phyloP scores from a whole-genome alignment of 768 basidiomycete species.

The Tubosaeta sp. region DNA sequence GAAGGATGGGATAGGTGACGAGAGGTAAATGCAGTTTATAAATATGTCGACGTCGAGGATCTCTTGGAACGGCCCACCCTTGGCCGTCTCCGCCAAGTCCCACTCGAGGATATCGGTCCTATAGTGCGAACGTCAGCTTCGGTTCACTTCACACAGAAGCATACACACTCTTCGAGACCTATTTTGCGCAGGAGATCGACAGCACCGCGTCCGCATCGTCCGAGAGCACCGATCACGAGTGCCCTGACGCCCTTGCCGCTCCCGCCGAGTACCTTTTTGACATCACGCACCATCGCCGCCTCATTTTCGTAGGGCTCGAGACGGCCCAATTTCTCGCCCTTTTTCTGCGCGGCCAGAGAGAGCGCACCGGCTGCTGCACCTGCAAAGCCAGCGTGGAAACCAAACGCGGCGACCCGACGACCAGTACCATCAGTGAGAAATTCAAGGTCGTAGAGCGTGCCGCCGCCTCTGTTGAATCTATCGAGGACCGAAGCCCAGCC shows the following conservation, averaged over 20 bases:
- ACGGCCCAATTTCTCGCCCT: slow-evolving; percentile 56
- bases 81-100: slow-evolving; percentile 96
- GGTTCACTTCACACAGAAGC: neutral
- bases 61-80: slow-evolving; percentile 94
- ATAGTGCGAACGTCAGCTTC: slow-evolving; percentile 6
- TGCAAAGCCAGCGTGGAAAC: slow-evolving; percentile 98
- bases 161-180: slow-evolving; percentile 84
- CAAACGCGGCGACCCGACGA: slow-evolving; percentile 94
- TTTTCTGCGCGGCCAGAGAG: slow-evolving; percentile 64
- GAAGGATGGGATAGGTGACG: slow-evolving; percentile 81
- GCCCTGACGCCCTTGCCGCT: slow-evolving; percentile 74
- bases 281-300: slow-evolving; percentile 70
- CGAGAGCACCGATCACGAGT: slow-evolving; percentile 93
- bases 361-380: slow-evolving; percentile 91
- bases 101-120: slow-evolving; percentile 95
- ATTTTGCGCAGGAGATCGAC: slow-evolving; percentile 95
- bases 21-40: slow-evolving; percentile 98
- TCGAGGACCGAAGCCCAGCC: slow-evolving; percentile 87
- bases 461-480: slow-evolving; percentile 80
- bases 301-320: slow-evolving; percentile 86
- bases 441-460: slow-evolving; percentile 91
- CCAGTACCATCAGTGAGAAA: slow-evolving; percentile 84
- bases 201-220: slow-evolving; percentile 91
- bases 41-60: slow-evolving; percentile 97
- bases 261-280: slow-evolving; percentile 61